Percentiles rank a stretch among this genome's conserved stretches.
These are phyloP conservation scores for Rhytidiadelphus loreus DNA, from an alignment of 225 moss, liverwort and hornwort genomes.

Conservation along the genomic window DNA sequence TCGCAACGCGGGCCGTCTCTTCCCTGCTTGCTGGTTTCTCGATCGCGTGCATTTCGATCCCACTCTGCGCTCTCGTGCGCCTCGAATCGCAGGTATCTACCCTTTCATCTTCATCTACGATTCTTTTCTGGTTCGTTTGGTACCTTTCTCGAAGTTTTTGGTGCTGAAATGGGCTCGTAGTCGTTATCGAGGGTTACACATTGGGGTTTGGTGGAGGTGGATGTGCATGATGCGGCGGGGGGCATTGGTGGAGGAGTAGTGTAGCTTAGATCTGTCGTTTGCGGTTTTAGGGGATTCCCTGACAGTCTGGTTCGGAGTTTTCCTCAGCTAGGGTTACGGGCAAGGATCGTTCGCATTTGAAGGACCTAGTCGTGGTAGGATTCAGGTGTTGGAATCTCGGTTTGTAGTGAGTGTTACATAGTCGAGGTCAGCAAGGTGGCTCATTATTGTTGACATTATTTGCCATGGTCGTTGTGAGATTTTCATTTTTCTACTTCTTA, in stretches of 20 bases:
- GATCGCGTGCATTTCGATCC: not conserved
- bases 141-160: not conserved
- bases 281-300: not conserved
- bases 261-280: not conserved
- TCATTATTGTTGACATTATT: not conserved
- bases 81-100: not conserved
- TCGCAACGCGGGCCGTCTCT: not conserved
- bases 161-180: not conserved
- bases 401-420: not conserved
- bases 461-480: not conserved
- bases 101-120: not conserved
- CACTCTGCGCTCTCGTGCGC: not conserved
- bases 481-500: not conserved
- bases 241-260: not conserved
- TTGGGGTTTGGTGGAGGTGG: constrained; percentile 4
- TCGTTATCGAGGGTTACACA: not conserved
- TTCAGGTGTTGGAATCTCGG: not conserved
- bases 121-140: not conserved
- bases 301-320: not conserved
- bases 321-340: constrained; percentile 3
- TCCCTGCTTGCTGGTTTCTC: not conserved
- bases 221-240: not conserved
- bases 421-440: no score
- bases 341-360: not conserved
- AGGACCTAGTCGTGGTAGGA: not conserved